Percentiles rank a stretch among this genome's conserved stretches.
Evolutionary conservation across 306 rosid species (phyloP).

Genomic region (Inga oerstediana): DNA sequence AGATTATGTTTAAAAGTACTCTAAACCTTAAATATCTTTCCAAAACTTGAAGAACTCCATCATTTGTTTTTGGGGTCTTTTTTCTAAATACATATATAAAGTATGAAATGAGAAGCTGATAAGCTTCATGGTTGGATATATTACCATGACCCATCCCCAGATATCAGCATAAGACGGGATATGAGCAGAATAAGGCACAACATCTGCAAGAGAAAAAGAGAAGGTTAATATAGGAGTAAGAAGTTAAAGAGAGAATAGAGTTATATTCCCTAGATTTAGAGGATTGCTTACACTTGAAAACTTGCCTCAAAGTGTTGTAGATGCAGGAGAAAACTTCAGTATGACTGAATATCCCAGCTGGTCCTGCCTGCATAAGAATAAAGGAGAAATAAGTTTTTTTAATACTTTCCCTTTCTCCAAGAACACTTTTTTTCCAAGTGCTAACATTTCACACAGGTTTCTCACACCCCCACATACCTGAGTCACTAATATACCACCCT

Average conservation of each 20-base stretch:
- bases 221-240: constrained; percentile 6
- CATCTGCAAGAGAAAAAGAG: constrained; percentile 60
- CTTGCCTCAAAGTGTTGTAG: constrained; percentile 86
- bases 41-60: constrained; percentile 1
- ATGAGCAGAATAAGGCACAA: constrained; percentile 95
- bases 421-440: neutral
- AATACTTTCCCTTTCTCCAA: neutral
- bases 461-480: constrained; percentile 51
- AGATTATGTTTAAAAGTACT: neutral
- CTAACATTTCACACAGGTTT: neutral
- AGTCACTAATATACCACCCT: constrained; percentile 90
- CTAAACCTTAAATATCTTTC: neutral
- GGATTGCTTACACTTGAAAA: constrained; percentile 76
- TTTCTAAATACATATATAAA: neutral
- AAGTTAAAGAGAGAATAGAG: neutral
- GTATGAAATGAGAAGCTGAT: neutral
- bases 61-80: neutral
- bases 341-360: constrained; percentile 98
- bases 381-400: neutral
- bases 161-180: constrained; percentile 95
- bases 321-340: constrained; percentile 94
- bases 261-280: neutral
- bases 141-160: constrained; percentile 99
- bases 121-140: neutral
- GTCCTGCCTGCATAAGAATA: constrained; percentile 72